Evolutionary conservation across 208 protist genomes (phyloP).

Genomic region (Trypanosoma boissoni): DNA sequence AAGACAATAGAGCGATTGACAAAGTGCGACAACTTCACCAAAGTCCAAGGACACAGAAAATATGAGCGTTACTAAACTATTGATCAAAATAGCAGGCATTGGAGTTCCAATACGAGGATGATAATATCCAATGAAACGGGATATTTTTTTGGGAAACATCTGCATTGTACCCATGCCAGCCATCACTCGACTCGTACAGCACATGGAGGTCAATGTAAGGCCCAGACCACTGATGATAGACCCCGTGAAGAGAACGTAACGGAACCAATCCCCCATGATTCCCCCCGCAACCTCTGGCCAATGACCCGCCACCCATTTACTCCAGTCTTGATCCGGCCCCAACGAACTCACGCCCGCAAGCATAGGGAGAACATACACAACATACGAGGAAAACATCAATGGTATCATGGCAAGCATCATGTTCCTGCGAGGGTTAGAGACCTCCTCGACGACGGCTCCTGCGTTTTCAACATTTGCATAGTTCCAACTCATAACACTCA

Average conservation of each 20-base stretch:
- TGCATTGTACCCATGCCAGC: conserved; percentile 85
- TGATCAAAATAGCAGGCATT: conserved; percentile 72
- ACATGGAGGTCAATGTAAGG: conserved; percentile 83
- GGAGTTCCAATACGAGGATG: conserved; percentile 79
- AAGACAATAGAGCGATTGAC: conserved; percentile 78
- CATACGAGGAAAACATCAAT: conserved; percentile 75
- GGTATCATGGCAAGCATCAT: conserved; percentile 59
- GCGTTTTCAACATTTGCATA: conserved; percentile 89
- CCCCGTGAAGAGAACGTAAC: conserved; percentile 76
- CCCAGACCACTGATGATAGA: conserved; percentile 69
- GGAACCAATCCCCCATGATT: conserved; percentile 63
- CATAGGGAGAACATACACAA: conserved; percentile 78
- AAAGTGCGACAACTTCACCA: conserved; percentile 69
- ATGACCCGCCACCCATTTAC: conserved; percentile 64
- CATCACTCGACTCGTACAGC: conserved; percentile 78
- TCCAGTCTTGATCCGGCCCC: conserved; percentile 60
- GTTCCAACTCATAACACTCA: conserved; percentile 87
- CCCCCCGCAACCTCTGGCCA: conserved; percentile 66
- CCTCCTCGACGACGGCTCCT: conserved; percentile 74
- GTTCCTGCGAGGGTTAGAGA: conserved; percentile 53
- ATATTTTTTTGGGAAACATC: conserved; percentile 77
- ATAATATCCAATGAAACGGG: conserved; percentile 78
- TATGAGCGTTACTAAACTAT: conserved; percentile 52
- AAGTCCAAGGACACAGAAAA: conserved; percentile 75
- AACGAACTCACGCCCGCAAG: conserved; percentile 73